Evolutionary conservation across 345 rosid species (phyloP).

Genomic region (Corchorus capsularis): DNA sequence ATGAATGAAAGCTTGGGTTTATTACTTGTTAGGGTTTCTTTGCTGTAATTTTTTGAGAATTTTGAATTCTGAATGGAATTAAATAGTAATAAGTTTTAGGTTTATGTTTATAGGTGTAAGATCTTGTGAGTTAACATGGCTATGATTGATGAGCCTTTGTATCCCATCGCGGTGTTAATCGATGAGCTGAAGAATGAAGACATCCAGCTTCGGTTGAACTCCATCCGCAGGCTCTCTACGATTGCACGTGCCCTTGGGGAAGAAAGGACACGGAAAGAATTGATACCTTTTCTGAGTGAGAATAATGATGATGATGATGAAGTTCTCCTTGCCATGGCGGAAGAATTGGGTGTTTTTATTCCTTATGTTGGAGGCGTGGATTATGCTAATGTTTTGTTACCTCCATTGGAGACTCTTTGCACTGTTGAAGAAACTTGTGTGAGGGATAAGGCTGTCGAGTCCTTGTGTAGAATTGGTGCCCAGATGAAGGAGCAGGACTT

Average conservation of each 20-base stretch:
- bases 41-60: not conserved
- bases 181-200: slow-evolving; percentile 84
- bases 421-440: slow-evolving; percentile 79
- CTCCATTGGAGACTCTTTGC: slow-evolving; percentile 68
- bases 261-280: slow-evolving; percentile 73
- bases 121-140: slow-evolving; percentile 46
- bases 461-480: slow-evolving; percentile 65
- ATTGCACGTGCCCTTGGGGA: slow-evolving; percentile 84
- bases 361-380: slow-evolving; percentile 81
- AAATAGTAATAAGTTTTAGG: not conserved
- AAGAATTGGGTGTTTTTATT: slow-evolving; percentile 76
- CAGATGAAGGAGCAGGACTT: slow-evolving; percentile 75
- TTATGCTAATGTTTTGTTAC: slow-evolving; percentile 61
- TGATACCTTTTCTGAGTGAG: slow-evolving; percentile 75
- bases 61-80: not conserved
- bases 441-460: slow-evolving; percentile 73
- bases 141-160: slow-evolving; percentile 68
- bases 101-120: slow-evolving; percentile 10
- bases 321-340: slow-evolving; percentile 79
- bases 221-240: slow-evolving; percentile 64
- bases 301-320: slow-evolving; percentile 83
- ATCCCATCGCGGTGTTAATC: slow-evolving; percentile 75
- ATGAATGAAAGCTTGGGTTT: slow-evolving; percentile 9
- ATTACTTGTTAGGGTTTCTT: slow-evolving; percentile 8
- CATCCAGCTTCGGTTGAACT: slow-evolving; percentile 72